Conservation (phyloP, 257 asterid species). For the Gentiana straminea region DNA sequence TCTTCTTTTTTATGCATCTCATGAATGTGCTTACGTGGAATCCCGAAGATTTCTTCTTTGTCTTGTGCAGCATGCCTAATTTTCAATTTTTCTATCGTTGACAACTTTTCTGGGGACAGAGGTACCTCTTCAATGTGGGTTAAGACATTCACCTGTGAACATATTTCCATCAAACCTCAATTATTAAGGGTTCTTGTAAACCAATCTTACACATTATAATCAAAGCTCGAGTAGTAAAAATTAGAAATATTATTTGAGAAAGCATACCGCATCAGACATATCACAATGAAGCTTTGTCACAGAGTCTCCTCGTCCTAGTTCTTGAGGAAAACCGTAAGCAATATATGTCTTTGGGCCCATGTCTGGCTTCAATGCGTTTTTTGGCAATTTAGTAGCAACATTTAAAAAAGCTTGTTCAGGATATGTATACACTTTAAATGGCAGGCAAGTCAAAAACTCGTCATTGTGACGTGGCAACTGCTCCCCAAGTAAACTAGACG, state of each 20-base stretch:
- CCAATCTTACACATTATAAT: background rate
- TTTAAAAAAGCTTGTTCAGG: constrained; percentile 56
- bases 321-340: constrained; percentile 75
- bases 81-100: constrained; percentile 25
- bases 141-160: constrained; percentile 68
- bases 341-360: constrained; percentile 94
- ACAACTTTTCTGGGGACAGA: constrained; percentile 20
- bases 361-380: constrained; percentile 51
- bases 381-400: constrained; percentile 59
- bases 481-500: constrained; percentile 64
- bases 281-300: constrained; percentile 88
- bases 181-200: too few species aligned
- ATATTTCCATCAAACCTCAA: constrained; percentile 8
- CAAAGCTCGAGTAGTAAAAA: background rate
- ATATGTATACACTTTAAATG: constrained; percentile 77
- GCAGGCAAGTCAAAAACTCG: constrained; percentile 69
- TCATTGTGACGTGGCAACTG: constrained; percentile 77
- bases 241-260: constrained; percentile 5
- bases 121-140: constrained; percentile 40
- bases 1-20: constrained; percentile 13
- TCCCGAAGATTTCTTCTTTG: constrained; percentile 31
- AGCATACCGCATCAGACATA: constrained; percentile 85
- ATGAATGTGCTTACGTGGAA: constrained; percentile 6
- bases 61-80: constrained; percentile 49
- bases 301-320: constrained; percentile 90